Evolutionary conservation across 2,329 filamentous ascomycete genomes (phyloP).

Genomic region (Sporothrix pallida): DNA sequence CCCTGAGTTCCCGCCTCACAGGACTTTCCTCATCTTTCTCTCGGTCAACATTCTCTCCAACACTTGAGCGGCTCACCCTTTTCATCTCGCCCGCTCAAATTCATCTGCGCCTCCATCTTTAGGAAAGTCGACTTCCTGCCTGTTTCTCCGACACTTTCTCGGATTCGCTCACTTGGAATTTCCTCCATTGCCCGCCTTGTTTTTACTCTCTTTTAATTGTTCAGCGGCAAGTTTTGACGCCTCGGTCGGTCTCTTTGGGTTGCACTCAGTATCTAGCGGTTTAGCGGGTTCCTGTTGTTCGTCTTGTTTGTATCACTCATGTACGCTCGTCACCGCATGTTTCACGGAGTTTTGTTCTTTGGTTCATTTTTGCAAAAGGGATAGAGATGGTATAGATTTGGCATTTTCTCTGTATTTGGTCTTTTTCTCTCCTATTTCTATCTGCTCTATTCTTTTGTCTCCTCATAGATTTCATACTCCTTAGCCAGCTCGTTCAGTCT

Average conservation of each 20-base stretch:
- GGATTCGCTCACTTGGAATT: background rate
- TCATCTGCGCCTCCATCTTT: background rate
- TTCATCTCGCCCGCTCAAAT: conserved; percentile 11
- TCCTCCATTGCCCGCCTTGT: background rate
- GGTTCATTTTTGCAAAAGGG: background rate
- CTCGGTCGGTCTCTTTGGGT: background rate
- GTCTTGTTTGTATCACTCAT: background rate
- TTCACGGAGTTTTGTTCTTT: background rate
- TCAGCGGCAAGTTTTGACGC: background rate
- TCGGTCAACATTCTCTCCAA: background rate
- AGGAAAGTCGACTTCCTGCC: background rate
- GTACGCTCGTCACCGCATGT: background rate
- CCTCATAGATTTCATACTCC: too few species aligned
- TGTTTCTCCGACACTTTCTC: background rate
- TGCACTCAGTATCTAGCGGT: background rate
- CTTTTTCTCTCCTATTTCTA: background rate
- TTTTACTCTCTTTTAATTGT: background rate
- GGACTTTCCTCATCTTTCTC: background rate
- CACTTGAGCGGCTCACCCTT: background rate
- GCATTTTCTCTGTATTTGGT: background rate
- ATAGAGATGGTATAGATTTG: background rate
- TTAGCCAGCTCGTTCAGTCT: background rate
- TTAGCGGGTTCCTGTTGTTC: background rate
- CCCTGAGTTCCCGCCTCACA: background rate
- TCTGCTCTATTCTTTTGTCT: too few species aligned